These are phyloP conservation scores for Haberlea rhodopensis DNA, from an alignment of 257 asterid genomes.

Conservation along the genomic window DNA sequence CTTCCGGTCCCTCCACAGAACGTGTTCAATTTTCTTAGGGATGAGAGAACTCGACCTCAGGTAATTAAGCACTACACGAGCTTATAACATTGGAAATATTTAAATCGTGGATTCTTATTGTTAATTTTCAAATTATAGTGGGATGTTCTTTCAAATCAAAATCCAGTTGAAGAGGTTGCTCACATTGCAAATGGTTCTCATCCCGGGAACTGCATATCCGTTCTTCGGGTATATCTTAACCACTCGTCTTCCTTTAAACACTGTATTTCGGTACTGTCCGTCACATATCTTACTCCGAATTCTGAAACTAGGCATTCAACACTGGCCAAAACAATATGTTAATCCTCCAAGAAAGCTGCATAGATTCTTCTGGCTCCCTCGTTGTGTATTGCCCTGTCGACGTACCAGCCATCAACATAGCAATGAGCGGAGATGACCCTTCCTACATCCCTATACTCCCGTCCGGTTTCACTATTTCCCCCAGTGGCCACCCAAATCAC, in stretches of 20 bases:
- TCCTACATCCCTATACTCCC: constrained; percentile 72
- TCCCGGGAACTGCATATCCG: constrained; percentile 88
- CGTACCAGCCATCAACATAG: constrained; percentile 67
- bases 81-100: not conserved
- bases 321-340: constrained; percentile 83
- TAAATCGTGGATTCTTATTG: not conserved
- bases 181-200: constrained; percentile 91
- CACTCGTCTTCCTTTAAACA: not conserved
- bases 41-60: constrained; percentile 80
- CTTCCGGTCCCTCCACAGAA: constrained; percentile 69
- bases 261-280: too few species aligned
- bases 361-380: constrained; percentile 72
- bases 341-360: constrained; percentile 93
- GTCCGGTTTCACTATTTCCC: constrained; percentile 78
- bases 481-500: constrained; percentile 49
- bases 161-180: constrained; percentile 86
- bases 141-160: constrained; percentile 89
- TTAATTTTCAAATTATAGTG: constrained; percentile 39
- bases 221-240: constrained; percentile 58
- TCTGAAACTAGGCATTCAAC: constrained; percentile 53
- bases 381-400: constrained; percentile 87
- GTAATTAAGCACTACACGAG: constrained; percentile 27
- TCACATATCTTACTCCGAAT: not conserved
- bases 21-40: constrained; percentile 72
- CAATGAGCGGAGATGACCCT: constrained; percentile 91